These are phyloP conservation scores for Glycine latifolia DNA, from an alignment of 306 rosid genomes.

Conservation along the genomic window DNA sequence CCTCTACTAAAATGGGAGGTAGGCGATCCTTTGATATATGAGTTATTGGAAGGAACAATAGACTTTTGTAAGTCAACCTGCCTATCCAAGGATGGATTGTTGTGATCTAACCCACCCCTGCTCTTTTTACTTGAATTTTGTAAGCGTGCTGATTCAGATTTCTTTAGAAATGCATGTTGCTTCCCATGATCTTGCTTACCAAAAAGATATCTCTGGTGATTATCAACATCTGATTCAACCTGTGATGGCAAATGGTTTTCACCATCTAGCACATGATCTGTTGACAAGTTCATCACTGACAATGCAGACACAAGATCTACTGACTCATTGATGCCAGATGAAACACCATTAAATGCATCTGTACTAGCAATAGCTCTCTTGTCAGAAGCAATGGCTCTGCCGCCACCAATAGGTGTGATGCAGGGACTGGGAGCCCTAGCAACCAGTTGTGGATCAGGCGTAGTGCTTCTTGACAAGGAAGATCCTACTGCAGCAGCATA, in stretches of 20 bases:
- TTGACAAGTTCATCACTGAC: conserved; percentile 76
- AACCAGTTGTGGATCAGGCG: conserved; percentile 88
- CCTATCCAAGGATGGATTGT: conserved; percentile 59
- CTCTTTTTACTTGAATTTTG: conserved; percentile 61
- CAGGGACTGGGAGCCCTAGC: conserved; percentile 98
- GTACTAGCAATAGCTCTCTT: conserved; percentile 71
- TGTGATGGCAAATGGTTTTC: conserved; percentile 71
- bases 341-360: conserved; percentile 68
- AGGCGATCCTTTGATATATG: conserved; percentile 71
- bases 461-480: conserved; percentile 86
- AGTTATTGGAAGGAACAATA: conserved; percentile 51
- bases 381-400: conserved; percentile 68
- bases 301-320: conserved; percentile 79
- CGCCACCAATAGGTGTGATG: conserved; percentile 87
- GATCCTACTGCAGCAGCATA: conserved; percentile 93
- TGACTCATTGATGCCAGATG: conserved; percentile 71
- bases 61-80: conserved; percentile 66
- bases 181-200: conserved; percentile 72
- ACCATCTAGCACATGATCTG: conserved; percentile 62
- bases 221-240: conserved; percentile 65
- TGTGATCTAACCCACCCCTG: conserved; percentile 55
- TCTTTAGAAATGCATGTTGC: conserved; percentile 68
- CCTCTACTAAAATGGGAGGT: conserved; percentile 67
- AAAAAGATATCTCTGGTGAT: conserved; percentile 70
- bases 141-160: conserved; percentile 69